Evolutionary conservation across 2,329 filamentous ascomycete genomes (phyloP), one percentile per base, ranked within the genome.

Genomic region (Microascus cirrosus): DNA sequence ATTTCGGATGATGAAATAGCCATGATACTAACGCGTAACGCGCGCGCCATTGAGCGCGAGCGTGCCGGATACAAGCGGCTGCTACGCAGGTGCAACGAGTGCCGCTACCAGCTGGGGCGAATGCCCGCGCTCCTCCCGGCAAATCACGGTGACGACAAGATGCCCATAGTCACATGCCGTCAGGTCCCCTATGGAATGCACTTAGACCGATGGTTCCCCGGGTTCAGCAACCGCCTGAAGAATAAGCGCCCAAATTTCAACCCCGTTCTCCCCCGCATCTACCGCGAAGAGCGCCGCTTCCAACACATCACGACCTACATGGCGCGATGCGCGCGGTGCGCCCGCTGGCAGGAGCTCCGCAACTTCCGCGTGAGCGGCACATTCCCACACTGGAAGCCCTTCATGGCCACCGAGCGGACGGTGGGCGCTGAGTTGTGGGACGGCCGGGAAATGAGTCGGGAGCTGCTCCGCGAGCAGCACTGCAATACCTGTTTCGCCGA

Each of bases 281-380:
- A 48, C 18, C 24, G 18, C 18, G 2, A 1, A 1, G 39, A n/a
- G 13, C 12, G 13, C 4, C 24, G 32, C 24, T 13, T 7, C 2
- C 2, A 8, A 20, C 55, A 7, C 2, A 36, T 35, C n/a, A 2
- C 34, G 32, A 32, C 34, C 20, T 39, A 53, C 48, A 28, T 53
- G 48, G 54, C 58, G 55, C 22, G 53, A 53, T 39, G 57, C 51
- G 53, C 34, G 20, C 11, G 36, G 32, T 58, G 56, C 54, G 35
- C 42, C n/a, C 45, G 39, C 42, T 45, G 59, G 54, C 57, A 54
- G 34, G 48, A 58, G 53, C 54, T 52, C 12, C 48, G 55, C 18
- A 22, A 25, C 18, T 53, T 57, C 32, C 45, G 55, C 2, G 39
- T 57, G 12, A 32, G 55, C n/a, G 51, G 51, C 7, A 15, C 3